A percentile compares a stretch with the other conserved stretches of the same genome.
phyloP scores from a whole-genome alignment of 129 eudicot genomes.

The Flaveria brownii region DNA sequence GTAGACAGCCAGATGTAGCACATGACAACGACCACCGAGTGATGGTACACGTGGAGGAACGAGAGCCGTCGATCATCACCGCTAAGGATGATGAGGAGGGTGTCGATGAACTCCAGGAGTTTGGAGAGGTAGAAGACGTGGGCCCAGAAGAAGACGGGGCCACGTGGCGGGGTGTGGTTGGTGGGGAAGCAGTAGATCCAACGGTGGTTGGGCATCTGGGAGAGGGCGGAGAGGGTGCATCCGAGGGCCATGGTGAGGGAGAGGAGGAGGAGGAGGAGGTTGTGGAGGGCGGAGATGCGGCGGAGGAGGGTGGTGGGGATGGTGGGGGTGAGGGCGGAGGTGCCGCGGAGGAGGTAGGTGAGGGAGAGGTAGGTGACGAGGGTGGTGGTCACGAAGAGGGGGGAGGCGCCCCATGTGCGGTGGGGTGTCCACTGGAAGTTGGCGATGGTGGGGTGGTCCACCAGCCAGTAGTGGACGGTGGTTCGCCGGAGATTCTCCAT shows the following conservation, averaged over 20 bases:
- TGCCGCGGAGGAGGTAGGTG: conserved; percentile 59
- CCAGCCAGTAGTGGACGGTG: conserved; percentile 56
- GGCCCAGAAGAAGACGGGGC: conserved; percentile 95
- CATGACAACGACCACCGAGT: conserved; percentile 76
- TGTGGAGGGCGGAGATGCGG: conserved; percentile 69
- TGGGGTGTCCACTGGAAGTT: conserved; percentile 62
- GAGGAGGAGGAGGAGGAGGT: conserved; percentile 72
- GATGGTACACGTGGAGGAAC: conserved; percentile 97
- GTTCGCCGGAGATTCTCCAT: neutral
- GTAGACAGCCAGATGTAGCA: conserved; percentile 73
- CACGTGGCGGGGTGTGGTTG: conserved; percentile 60
- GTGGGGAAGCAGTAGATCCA: conserved; percentile 88
- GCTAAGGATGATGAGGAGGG: conserved; percentile 65
- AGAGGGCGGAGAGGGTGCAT: conserved; percentile 65
- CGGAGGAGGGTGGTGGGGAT: conserved; percentile 61
- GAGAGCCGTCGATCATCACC: conserved; percentile 61
- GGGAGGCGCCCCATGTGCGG: conserved; percentile 67
- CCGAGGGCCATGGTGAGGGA: conserved; percentile 85
- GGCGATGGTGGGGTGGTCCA: conserved; percentile 69
- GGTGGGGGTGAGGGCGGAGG: conserved; percentile 30
- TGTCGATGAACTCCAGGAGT: conserved; percentile 74
- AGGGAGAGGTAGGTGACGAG: conserved; percentile 67
- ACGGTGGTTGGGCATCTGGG: conserved; percentile 47
- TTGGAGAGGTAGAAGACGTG: conserved; percentile 80
- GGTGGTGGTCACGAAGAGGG: conserved; percentile 58